Base-by-base conservation (phyloP, 345 rosid genomes). In the Conringia planisiliqua region DNA sequence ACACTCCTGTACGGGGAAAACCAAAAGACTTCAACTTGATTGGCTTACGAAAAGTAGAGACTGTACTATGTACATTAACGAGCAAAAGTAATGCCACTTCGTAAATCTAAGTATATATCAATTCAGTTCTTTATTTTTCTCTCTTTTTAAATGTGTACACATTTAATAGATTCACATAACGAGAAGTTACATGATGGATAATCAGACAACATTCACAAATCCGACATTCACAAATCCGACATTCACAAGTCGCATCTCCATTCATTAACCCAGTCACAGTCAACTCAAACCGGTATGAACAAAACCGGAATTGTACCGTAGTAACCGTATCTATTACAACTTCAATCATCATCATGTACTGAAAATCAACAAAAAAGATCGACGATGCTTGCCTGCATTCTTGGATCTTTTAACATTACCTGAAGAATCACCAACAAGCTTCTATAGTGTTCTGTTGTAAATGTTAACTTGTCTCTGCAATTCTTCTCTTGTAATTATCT, bases 401-500 rank as follows among this genome's bases (percentile, higher is more conserved):
- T 52, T 52, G n/a, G 17, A 52, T 52, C 58, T 52, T 52, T 52
- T 52, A 52, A 29, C 58, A 52, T 52, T 18, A 52, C 58, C 57
- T 51, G 17, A 51, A 5, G 58, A 30, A 50, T 50, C 56, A 50
- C 39, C 7, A 1, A 30, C 39, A 30, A 54, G 59, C 17, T 54
- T 54, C 18, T 54, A 27, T 5, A 52, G 12, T 12, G 20, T 30
- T 16, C 10, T 55, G 12, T 55, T 2, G 11, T 29, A 29, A 55
- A 55, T 55, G 18, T 20, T 7, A 56, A 18, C 61, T 56, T n/a
- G 61, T 0, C 61, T 30, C 87, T 9, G 87, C 62, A 35, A 75
- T 74, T 62, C 59, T 47, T 51, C 68, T 54, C 24, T 46, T 78
- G 63, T 52, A 61, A 29, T 71, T 63, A 54, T 35, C 78, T 74